Evolutionary conservation across 164 flowering plant genomes (phyloP).

Genomic region (Akebia trifoliata): DNA sequence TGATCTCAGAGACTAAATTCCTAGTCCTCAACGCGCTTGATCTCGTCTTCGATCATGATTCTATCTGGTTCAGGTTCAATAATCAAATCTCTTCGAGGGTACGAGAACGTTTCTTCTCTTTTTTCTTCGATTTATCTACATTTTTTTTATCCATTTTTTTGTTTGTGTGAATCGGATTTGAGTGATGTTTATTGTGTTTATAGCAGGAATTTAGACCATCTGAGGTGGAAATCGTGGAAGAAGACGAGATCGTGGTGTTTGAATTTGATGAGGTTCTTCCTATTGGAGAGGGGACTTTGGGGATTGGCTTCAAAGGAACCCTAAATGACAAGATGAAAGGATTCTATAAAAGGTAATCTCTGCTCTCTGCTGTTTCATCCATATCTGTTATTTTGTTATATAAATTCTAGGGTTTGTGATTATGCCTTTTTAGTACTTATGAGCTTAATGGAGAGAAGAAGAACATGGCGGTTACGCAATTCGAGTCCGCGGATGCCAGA

Average conservation of each 20-base stretch:
- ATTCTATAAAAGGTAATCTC: slow-evolving; percentile 72
- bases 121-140: not conserved
- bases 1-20: slow-evolving; percentile 41
- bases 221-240: slow-evolving; percentile 33
- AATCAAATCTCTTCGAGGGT: slow-evolving; percentile 1
- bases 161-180: too few relatives aligned
- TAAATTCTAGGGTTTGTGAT: not conserved
- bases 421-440: slow-evolving; percentile 44
- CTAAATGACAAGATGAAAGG: slow-evolving; percentile 93
- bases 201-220: slow-evolving; percentile 29
- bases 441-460: slow-evolving; percentile 84
- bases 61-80: slow-evolving; percentile 31
- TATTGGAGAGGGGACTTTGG: slow-evolving; percentile 34
- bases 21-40: slow-evolving; percentile 64
- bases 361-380: not conserved
- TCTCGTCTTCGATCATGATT: slow-evolving; percentile 26
- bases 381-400: not conserved
- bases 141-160: not conserved
- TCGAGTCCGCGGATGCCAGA: slow-evolving; percentile 93
- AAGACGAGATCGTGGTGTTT: slow-evolving; percentile 57
- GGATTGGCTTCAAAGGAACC: slow-evolving; percentile 52
- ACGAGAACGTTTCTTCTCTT: not conserved
- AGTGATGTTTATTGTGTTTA: too few relatives aligned
- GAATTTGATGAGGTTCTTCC: slow-evolving; percentile 34
- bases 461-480: slow-evolving; percentile 97